Evolutionary conservation across 2,329 filamentous ascomycete species (phyloP).

Genomic region (Cyphellophora europaea): DNA sequence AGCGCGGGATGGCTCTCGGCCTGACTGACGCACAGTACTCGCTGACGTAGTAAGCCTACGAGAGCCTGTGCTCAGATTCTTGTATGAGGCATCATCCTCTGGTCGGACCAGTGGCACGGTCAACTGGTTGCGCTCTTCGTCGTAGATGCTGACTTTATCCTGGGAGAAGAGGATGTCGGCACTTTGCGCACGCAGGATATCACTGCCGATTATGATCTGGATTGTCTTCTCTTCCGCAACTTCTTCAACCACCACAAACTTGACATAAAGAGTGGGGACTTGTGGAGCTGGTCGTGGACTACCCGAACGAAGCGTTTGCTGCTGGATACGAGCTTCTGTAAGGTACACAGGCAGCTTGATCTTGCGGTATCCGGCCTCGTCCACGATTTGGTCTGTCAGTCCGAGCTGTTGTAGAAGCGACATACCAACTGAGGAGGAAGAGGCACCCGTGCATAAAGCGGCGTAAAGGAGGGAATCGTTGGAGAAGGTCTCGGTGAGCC

Average conservation of each 20-base stretch:
- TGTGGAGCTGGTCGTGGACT: conserved; percentile 59
- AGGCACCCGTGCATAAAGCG: conserved; percentile 84
- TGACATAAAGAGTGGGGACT: conserved; percentile 70
- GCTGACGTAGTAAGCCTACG: conserved; percentile 5
- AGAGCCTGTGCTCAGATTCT: conserved; percentile 57
- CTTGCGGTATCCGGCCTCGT: conserved; percentile 55
- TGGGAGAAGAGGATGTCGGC: conserved; percentile 88
- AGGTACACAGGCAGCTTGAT: conserved; percentile 79
- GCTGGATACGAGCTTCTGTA: conserved; percentile 77
- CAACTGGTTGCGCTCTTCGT: conserved; percentile 76
- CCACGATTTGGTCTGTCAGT: conserved; percentile 56
- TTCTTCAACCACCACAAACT: conserved; percentile 62
- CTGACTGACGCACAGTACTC: not conserved
- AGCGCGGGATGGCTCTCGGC: not conserved
- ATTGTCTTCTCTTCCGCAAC: conserved; percentile 49
- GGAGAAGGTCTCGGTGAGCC: conserved; percentile 83
- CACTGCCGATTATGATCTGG: conserved; percentile 82
- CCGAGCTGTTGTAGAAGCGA: conserved; percentile 67
- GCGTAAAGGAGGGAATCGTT: conserved; percentile 85
- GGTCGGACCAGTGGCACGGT: conserved; percentile 87
- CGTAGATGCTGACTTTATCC: conserved; percentile 78
- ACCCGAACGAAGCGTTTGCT: conserved; percentile 61
- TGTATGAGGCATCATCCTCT: conserved; percentile 76
- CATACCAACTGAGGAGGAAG: conserved; percentile 72
- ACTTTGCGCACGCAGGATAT: conserved; percentile 74